These are phyloP conservation scores for Falciphora oryzae DNA, from an alignment of 2,329 filamentous ascomycete species.

Conservation along the genomic window DNA sequence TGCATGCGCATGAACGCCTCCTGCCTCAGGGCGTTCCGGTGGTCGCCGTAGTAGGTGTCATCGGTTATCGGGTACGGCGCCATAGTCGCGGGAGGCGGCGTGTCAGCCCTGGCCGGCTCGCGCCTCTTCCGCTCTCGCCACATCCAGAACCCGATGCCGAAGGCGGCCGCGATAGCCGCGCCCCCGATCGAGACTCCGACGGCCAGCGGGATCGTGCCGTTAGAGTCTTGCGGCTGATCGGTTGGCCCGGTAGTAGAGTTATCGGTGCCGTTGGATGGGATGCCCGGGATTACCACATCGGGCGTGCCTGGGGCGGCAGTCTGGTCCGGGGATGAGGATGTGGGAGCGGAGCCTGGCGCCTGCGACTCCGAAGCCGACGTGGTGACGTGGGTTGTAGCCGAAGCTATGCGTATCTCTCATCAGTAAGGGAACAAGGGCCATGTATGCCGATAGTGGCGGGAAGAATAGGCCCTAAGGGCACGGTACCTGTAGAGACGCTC, in stretches of 20 bases:
- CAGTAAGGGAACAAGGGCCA: neutral
- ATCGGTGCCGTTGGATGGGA: neutral
- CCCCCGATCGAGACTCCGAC: slow-evolving; percentile 6
- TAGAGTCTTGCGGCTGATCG: neutral
- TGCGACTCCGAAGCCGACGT: neutral
- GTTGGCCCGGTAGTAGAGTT: neutral
- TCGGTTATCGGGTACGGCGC: neutral
- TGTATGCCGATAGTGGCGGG: neutral
- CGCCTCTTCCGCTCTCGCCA: neutral
- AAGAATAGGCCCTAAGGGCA: neutral
- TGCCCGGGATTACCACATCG: neutral
- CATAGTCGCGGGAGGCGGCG: slow-evolving; percentile 4
- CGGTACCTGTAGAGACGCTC: neutral
- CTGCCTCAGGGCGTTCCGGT: neutral
- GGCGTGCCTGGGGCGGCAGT: neutral
- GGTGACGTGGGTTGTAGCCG: neutral
- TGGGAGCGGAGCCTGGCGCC: neutral
- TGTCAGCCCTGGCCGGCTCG: slow-evolving; percentile 6
- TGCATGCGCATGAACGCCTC: neutral
- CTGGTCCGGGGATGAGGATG: neutral
- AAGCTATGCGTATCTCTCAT: neutral
- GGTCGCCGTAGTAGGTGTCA: neutral
- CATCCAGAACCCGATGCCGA: slow-evolving; percentile 1
- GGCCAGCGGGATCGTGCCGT: slow-evolving; percentile 6
- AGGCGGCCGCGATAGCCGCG: slow-evolving; percentile 2